Evolutionary conservation across 805 yeast genomes (phyloP).

Genomic region (Hanseniaspora hatyaiensis): DNA sequence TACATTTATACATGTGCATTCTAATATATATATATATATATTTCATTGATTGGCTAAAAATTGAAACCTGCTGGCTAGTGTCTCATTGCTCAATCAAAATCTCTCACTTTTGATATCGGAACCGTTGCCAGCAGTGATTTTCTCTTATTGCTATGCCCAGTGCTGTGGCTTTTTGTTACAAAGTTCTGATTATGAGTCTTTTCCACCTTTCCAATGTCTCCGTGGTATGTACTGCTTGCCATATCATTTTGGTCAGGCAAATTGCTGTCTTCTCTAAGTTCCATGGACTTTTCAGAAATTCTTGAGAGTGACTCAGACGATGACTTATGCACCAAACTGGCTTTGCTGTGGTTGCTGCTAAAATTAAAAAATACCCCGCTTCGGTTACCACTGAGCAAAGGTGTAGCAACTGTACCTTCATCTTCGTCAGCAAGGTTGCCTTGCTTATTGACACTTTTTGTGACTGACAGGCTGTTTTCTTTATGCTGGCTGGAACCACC

Average conservation of each 20-base stretch:
- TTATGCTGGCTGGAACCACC: no score
- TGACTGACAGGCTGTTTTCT: no score
- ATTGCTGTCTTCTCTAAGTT: not conserved
- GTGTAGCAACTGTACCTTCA: conserved; percentile 10
- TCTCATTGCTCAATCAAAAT: no score
- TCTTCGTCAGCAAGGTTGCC: not conserved
- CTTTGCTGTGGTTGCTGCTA: not conserved
- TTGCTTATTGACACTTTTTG: not conserved
- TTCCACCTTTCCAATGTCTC: no score
- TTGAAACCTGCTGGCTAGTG: no score
- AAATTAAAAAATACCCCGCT: not conserved
- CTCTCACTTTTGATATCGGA: conserved; percentile 26
- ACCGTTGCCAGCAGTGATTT: conserved; percentile 24
- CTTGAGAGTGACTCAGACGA: not conserved
- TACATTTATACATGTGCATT: conserved; percentile 16
- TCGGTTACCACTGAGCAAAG: not conserved
- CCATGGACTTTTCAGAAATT: not conserved
- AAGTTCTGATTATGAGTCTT: no score
- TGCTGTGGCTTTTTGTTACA: no score
- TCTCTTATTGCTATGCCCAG: no score
- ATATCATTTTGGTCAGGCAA: no score
- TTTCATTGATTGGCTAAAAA: no score
- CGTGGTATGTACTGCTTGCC: no score
- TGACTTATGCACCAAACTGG: not conserved
- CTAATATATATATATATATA: conserved; percentile 6